Conservation (phyloP, 805 yeast species). For the Saccharomycopsis schoenii region DNA sequence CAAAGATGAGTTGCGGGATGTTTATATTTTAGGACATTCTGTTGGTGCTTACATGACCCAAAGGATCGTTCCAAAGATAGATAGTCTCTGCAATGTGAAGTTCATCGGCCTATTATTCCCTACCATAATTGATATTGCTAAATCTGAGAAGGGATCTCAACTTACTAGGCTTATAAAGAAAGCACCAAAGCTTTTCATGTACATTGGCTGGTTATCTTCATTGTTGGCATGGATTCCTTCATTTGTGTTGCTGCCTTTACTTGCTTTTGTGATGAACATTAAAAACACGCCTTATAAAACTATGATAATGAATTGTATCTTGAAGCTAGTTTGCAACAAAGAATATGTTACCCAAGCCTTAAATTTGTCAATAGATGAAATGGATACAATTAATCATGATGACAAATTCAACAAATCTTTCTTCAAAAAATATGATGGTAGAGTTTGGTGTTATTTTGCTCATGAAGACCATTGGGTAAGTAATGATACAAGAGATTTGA, state of each 20-base stretch:
- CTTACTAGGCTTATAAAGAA: constrained; percentile 24
- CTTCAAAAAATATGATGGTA: constrained; percentile 22
- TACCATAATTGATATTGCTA: constrained; percentile 51
- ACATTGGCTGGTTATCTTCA: constrained; percentile 25
- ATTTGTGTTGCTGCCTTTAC: background rate
- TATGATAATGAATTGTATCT: constrained; percentile 31
- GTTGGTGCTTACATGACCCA: constrained; percentile 61
- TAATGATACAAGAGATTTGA: constrained; percentile 33
- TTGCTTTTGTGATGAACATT: background rate
- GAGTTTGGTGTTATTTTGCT: constrained; percentile 50
- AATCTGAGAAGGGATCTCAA: constrained; percentile 31
- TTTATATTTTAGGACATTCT: constrained; percentile 57
- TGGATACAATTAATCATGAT: constrained; percentile 40
- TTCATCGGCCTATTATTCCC: constrained; percentile 61
- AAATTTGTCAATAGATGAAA: constrained; percentile 50
- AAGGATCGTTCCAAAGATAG: constrained; percentile 29
- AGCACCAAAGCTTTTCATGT: constrained; percentile 24
- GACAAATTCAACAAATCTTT: constrained; percentile 42
- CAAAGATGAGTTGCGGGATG: constrained; percentile 23
- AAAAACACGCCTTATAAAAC: background rate
- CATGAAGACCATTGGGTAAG: constrained; percentile 59
- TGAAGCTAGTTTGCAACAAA: constrained; percentile 32
- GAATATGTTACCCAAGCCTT: constrained; percentile 44
- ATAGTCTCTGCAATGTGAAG: constrained; percentile 20
- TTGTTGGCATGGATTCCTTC: constrained; percentile 4